Base-by-base conservation (phyloP, 2,329 filamentous ascomycete genomes). In the Cercospora sesami region DNA sequence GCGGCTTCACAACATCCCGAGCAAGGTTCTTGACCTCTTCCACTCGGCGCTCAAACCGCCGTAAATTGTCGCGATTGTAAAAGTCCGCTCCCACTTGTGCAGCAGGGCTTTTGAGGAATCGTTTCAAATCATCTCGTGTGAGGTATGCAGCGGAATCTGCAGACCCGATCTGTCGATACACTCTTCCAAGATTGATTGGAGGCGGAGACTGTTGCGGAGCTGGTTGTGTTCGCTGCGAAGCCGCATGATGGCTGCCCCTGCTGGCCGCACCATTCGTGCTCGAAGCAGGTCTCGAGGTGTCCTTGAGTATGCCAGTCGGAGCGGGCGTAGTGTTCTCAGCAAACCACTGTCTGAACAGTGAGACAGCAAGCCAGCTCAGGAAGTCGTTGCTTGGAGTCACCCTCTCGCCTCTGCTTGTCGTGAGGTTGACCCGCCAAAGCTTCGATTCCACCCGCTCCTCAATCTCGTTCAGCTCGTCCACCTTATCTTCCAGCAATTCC, bases 401-500 rank as follows among this genome's bases (percentile, higher is more conserved):
- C 64, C 93, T 87, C 77, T 97, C 93, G 64, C 94, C 94, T 70
- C 90, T 85, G 10, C 88, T 87, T 21, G 91, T 97, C 4, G 89
- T 91, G 8, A 97, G 84, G 0, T 86, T 92, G 6, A 97, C 83
- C 10, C 93, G 87, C 80, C 96, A 96, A 12, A 98, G 86, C 64
- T 90, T 90, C 21, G 89, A 88, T 77, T 97, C 94, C 23, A 95
- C 86, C 30, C 91, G 89, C 39, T 88, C 86, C 70, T 96, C 92
- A 7, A 89, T 85, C 75, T 97, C 93, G 71, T 93, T 91, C 18
- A 97, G 84, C 79, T 97, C 94, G 73, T 96, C 93, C 5, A 95
- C 93, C 79, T 97, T 97, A 80, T 97, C 93, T 79, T 97, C 92
- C 69, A 97, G 96, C 39, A 97, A 85, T 73, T 97, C 93, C 9